These are phyloP conservation scores for Talaromyces proteolyticus DNA, from an alignment of 495 filamentous ascomycete genomes.

Conservation along the genomic window DNA sequence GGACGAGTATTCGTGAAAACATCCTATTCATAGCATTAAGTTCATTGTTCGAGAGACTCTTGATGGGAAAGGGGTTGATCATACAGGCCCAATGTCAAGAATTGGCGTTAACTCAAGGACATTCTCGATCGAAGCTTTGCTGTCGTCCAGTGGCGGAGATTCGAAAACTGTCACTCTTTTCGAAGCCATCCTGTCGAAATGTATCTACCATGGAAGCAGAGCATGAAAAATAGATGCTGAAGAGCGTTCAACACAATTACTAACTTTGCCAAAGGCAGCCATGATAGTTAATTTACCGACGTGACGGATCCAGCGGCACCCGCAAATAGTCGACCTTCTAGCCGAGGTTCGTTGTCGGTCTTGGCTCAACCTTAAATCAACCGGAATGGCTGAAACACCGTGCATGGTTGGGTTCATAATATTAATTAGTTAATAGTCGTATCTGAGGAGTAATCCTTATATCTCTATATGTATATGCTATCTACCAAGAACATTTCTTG, in stretches of 20 bases:
- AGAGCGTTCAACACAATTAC: too few species aligned
- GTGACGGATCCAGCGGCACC: too few species aligned
- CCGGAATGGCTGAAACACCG: too few species aligned
- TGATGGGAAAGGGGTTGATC: conserved; percentile 12
- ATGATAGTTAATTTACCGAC: too few species aligned
- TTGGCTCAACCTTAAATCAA: background rate
- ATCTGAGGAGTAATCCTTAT: too few species aligned
- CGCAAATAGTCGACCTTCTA: background rate
- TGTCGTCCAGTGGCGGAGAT: conserved; percentile 63
- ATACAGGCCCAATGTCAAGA: conserved; percentile 71
- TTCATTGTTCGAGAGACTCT: background rate
- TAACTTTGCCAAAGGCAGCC: too few species aligned
- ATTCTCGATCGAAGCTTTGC: conserved; percentile 81
- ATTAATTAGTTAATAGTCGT: too few species aligned
- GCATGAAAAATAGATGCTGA: too few species aligned
- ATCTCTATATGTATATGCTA: too few species aligned
- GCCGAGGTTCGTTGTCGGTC: background rate
- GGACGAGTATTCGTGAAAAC: conserved; percentile 84
- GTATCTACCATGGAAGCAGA: too few species aligned
- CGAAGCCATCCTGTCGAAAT: background rate
- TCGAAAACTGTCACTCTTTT: conserved; percentile 63
- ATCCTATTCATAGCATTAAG: background rate
- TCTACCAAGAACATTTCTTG: too few species aligned
- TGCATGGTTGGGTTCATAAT: too few species aligned
- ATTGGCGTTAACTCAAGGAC: conserved; percentile 78